phyloP scores from a whole-genome alignment of 2,329 filamentous ascomycete genomes.

The Coniochaeta hoffmannii region DNA sequence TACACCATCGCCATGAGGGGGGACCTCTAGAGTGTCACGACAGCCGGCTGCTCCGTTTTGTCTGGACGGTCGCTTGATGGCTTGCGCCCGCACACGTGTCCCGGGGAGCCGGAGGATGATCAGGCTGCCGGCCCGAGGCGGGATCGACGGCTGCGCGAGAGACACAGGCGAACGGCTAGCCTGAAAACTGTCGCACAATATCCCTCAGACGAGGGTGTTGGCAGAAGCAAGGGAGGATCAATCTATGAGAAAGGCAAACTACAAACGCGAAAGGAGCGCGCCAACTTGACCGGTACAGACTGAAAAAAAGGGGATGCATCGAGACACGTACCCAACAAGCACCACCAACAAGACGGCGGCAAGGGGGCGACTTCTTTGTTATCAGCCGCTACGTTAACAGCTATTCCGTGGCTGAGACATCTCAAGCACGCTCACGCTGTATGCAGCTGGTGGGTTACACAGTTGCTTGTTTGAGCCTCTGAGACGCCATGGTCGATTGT shows the following conservation, averaged over 20 bases:
- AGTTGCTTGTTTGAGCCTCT: too few species aligned
- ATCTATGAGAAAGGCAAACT: too few species aligned
- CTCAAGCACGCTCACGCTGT: too few species aligned
- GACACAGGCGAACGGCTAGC: not conserved
- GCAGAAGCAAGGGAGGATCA: not conserved
- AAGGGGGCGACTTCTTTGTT: too few species aligned
- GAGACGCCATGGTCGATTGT: too few species aligned
- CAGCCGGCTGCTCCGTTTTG: not conserved
- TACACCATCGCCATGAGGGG: not conserved
- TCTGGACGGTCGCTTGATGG: not conserved
- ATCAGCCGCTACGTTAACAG: too few species aligned
- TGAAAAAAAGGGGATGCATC: not conserved
- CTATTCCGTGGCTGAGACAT: too few species aligned
- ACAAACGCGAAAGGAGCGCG: not conserved
- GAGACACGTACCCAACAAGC: too few species aligned
- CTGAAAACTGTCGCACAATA: not conserved
- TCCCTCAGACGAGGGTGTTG: too few species aligned
- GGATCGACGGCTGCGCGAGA: not conserved
- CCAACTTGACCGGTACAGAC: not conserved
- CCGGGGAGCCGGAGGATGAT: not conserved
- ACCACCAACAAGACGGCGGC: too few species aligned
- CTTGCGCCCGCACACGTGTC: not conserved
- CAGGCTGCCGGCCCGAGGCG: not conserved
- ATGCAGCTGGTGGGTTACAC: too few species aligned
- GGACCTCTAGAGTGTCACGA: not conserved